phyloP scores from a whole-genome alignment of 2,329 filamentous ascomycete species.

The Scleromitrula shiraiana region DNA sequence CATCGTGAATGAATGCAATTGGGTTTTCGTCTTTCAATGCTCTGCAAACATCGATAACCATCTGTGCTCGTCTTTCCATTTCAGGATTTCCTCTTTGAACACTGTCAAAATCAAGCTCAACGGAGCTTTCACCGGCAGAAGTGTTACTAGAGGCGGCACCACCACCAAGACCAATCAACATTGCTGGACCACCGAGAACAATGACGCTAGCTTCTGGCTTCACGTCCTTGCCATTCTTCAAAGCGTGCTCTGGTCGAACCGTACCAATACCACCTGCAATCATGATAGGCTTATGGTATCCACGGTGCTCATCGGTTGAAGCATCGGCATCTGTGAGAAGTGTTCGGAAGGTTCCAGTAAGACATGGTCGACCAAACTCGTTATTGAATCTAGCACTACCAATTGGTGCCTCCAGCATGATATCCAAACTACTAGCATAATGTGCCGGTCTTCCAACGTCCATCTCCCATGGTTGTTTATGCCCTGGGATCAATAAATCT shows the following conservation, averaged over 20 bases:
- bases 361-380: slow-evolving; percentile 86
- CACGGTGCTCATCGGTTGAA: slow-evolving; percentile 52
- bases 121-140: slow-evolving; percentile 77
- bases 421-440: slow-evolving; percentile 88
- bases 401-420: slow-evolving; percentile 96
- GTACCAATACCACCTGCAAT: slow-evolving; percentile 93
- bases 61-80: slow-evolving; percentile 89
- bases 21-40: slow-evolving; percentile 78
- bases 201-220: slow-evolving; percentile 83
- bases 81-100: slow-evolving; percentile 96
- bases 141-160: slow-evolving; percentile 90
- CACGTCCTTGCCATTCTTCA: slow-evolving; percentile 75
- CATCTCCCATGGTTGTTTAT: slow-evolving; percentile 79
- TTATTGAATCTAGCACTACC: slow-evolving; percentile 96
- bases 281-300: slow-evolving; percentile 98
- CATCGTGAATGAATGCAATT: slow-evolving; percentile 95
- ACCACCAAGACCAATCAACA: slow-evolving; percentile 94
- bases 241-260: slow-evolving; percentile 80
- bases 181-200: slow-evolving; percentile 89
- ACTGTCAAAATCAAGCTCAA: slow-evolving; percentile 92
- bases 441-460: slow-evolving; percentile 85
- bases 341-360: slow-evolving; percentile 86
- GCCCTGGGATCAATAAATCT: slow-evolving; percentile 80
- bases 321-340: slow-evolving; percentile 63
- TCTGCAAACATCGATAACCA: slow-evolving; percentile 93